phyloP scores from a whole-genome alignment of 2,329 filamentous ascomycete species.

The Passalora sequoiae region DNA sequence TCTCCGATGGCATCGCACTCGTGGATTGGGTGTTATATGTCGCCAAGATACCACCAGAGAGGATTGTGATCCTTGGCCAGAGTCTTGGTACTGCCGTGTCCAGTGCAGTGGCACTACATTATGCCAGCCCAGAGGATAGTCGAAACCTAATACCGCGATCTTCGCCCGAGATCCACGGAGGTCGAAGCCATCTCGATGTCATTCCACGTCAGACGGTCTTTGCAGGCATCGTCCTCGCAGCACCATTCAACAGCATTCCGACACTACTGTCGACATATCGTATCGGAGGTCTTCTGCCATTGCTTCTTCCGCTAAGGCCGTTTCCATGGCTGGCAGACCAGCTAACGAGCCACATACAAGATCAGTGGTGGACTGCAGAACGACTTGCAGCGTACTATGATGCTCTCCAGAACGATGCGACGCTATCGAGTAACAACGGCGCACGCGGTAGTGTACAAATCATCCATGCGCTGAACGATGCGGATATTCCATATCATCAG shows the following conservation, averaged over 20 bases:
- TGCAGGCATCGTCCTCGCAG: conserved; percentile 72
- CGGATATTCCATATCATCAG: conserved; percentile 72
- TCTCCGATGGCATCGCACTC: conserved; percentile 69
- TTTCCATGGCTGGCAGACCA: conserved; percentile 61
- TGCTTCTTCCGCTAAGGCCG: conserved; percentile 67
- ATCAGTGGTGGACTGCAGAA: conserved; percentile 71
- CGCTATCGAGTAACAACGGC: conserved; percentile 35
- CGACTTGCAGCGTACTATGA: conserved; percentile 61
- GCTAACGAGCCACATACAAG: conserved; percentile 62
- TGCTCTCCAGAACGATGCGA: conserved; percentile 42
- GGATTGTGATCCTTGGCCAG: conserved; percentile 78
- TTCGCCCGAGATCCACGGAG: conserved; percentile 8
- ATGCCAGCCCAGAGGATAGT: conserved; percentile 38
- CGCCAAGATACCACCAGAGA: conserved; percentile 60
- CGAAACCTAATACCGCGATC: conserved; percentile 12
- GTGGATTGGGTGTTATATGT: conserved; percentile 66
- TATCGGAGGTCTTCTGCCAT: conserved; percentile 69
- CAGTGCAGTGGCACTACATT: conserved; percentile 67
- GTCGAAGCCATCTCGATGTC: conserved; percentile 6
- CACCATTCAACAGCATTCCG: conserved; percentile 70
- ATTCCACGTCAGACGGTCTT: no score
- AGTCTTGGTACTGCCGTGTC: conserved; percentile 84
- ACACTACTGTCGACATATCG: conserved; percentile 71
- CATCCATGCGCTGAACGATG: conserved; percentile 75
- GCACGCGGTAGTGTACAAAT: conserved; percentile 54